phyloP scores from a whole-genome alignment of 805 yeast genomes.

The Cyberlindnera mississippiensis region DNA sequence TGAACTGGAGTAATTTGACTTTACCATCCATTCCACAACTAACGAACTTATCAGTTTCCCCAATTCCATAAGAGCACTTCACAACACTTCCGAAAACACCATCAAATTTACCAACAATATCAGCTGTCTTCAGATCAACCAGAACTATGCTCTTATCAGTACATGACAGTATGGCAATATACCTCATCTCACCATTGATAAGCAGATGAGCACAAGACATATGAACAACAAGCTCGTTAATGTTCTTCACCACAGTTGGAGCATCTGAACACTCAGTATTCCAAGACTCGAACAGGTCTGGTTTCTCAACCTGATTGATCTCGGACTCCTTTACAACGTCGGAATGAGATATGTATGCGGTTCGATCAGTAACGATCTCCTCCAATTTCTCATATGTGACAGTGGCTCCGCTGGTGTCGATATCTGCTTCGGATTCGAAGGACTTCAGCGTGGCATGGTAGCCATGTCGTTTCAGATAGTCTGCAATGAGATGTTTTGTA shows the following conservation, averaged over 20 bases:
- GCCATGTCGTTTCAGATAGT: constrained; percentile 51
- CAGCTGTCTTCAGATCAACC: constrained; percentile 14
- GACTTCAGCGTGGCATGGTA: constrained; percentile 41
- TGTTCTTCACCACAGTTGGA: not conserved
- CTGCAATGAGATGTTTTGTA: constrained; percentile 46
- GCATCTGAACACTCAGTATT: not conserved
- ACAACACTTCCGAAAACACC: constrained; percentile 26
- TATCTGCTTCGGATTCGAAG: constrained; percentile 33
- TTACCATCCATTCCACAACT: constrained; percentile 55
- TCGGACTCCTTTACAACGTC: constrained; percentile 1
- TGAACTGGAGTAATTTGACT: constrained; percentile 27
- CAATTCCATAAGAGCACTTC: constrained; percentile 33
- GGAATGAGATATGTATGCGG: constrained; percentile 26
- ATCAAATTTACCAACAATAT: constrained; percentile 1
- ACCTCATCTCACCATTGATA: constrained; percentile 10
- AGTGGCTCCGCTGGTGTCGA: constrained; percentile 1
- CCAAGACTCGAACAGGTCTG: constrained; percentile 6
- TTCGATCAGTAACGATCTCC: constrained; percentile 37
- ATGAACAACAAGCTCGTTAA: constrained; percentile 22
- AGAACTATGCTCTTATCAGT: constrained; percentile 19
- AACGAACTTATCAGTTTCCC: constrained; percentile 27
- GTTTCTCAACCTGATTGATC: constrained; percentile 10
- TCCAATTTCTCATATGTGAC: constrained; percentile 33
- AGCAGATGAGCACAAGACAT: constrained; percentile 19
- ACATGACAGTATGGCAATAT: constrained; percentile 16